Base-by-base conservation (phyloP, 2,329 filamentous ascomycete species). In the Ophiostoma perfectum region DNA sequence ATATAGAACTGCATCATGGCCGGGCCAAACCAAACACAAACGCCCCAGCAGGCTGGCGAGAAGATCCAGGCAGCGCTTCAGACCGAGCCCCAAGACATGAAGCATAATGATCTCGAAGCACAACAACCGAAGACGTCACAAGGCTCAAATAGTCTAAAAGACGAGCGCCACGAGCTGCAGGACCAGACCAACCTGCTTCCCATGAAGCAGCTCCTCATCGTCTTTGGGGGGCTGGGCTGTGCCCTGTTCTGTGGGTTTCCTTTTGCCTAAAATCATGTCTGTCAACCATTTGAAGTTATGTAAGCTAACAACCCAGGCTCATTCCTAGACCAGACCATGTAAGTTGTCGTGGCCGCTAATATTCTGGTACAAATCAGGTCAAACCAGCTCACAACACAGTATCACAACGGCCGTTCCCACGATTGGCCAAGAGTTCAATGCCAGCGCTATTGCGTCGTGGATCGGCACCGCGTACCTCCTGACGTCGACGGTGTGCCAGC, bases 401-500 rank as follows among this genome's bases (percentile, higher is more conserved):
- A 55, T 55, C 7, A 27, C 49, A 7, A 55, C 49, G 18, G 49
- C 49, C 49, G 18, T 55, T 8, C 18, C 49, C 27, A 55, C 49
- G 27, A 55, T 69, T 5, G 67, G 67, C 2, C 67, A 65, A 4
- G 55, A 62, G 1, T 69, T 69, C 45, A 39, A 66, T n/a, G 55
- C 55, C 2, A 49, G 42, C 44, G n/a, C 67, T 18, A 66, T 69
- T 9, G 58, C 67, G 4, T 66, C 67, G 39, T 69, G 67, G 67
- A 49, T 69, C 27, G 67, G 67, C 36, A 69, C 67, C 2, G 63
- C 67, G 1, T 69, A 66, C 12, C 52, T 69, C 5, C 39, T 69
- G 16, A 69, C 67, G 5, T 69, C 67, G 2, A 69, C 67, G 6
- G 58, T 49, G 16, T 69, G 67, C 42, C 67, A 69, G 55, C 67